Base-by-base conservation (phyloP, 306 rosid genomes). In the Oxytropis ochrocephala region DNA sequence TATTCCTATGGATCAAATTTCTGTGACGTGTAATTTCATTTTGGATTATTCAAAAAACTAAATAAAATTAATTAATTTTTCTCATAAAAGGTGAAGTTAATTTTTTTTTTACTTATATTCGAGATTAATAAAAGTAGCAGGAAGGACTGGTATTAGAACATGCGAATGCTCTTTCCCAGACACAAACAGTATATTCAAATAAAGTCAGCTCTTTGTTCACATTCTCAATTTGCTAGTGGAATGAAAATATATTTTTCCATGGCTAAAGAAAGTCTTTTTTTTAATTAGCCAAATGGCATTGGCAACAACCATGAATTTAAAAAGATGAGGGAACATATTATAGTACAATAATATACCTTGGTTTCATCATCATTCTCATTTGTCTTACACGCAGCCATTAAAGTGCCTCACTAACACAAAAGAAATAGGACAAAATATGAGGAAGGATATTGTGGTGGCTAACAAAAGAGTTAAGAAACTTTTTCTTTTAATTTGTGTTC, bases 121-220 rank as follows among this genome's bases (percentile, higher is more conserved):
- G n/a, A n/a, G n/a, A n/a, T n/a, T n/a, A n/a, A n/a, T n/a, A n/a
- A n/a, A n/a, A n/a, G n/a, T n/a, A n/a, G n/a, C n/a, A n/a, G n/a
- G n/a, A n/a, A n/a, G n/a, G n/a, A n/a, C n/a, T n/a, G n/a, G n/a
- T n/a, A n/a, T n/a, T n/a, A n/a, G 29, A 24, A 24, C 29, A 24
- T 24, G 29, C 29, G 0, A 24, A 24, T 24, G 29, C 29, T 24
- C 1, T 24, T 24, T 2, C 29, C 29, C 3, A 24, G 29, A 24
- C 29, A 24, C 8, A 38, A 21, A 74, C 10, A 27, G 9, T 52
- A 10, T 39, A 57, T 14, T 65, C 8, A 48, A 70, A 64, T 47
- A 42, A 58, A 65, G 78, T 75, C 71, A 75, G 61, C 62, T 50
- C 49, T 35, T 0, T 39, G 47, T 64, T 51, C 72, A 33, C 52